phyloP scores from a whole-genome alignment of 805 yeast species.

The Wickerhamiella siamensis region DNA sequence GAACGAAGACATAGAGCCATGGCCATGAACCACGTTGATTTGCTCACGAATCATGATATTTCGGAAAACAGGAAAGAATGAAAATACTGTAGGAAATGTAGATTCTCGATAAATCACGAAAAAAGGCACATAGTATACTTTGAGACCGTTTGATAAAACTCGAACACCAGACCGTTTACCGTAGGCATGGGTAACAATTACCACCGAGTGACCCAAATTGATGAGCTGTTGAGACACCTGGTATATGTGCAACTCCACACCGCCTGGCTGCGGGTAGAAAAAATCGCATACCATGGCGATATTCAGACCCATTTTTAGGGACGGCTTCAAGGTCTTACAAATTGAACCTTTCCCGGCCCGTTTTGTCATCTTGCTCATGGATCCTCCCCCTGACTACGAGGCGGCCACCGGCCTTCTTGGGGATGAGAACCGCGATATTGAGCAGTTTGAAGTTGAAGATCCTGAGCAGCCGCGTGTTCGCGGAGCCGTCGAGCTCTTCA shows the following conservation, averaged over 20 bases:
- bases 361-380: constrained; percentile 1
- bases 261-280: constrained; percentile 97
- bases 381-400: constrained; percentile 6
- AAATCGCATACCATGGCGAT: constrained; percentile 78
- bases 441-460: constrained; percentile 36
- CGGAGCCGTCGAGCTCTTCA: constrained; percentile 6
- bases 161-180: constrained; percentile 73
- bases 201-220: constrained; percentile 68
- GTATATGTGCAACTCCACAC: constrained; percentile 89
- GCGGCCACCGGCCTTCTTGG: not conserved
- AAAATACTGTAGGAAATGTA: constrained; percentile 78
- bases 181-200: constrained; percentile 80
- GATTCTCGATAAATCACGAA: constrained; percentile 68
- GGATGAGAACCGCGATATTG: constrained; percentile 6
- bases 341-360: too few species aligned
- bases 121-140: constrained; percentile 82
- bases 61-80: constrained; percentile 71
- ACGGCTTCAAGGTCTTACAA: too few species aligned
- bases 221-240: constrained; percentile 72
- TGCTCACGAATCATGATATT: constrained; percentile 74
- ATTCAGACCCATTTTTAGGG: constrained; percentile 8
- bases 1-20: constrained; percentile 74
- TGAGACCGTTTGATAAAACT: constrained; percentile 73
- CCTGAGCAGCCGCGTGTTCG: constrained; percentile 8
- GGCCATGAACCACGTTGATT: constrained; percentile 87